Conservation (phyloP, 2,329 filamentous ascomycete genomes). For the Penicillium sp. region DNA sequence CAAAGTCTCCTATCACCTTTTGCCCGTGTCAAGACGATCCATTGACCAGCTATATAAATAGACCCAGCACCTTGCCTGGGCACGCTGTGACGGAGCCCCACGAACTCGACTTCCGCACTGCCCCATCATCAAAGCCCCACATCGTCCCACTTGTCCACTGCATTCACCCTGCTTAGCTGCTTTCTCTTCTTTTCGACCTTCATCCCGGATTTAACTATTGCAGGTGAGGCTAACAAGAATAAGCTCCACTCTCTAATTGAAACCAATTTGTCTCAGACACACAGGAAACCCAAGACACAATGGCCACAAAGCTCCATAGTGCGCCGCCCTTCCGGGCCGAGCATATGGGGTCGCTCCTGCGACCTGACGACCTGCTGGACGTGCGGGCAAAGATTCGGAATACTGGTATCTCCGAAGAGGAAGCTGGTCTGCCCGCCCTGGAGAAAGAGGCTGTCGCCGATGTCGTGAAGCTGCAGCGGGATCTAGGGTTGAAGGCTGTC, state of each 20-base stretch:
- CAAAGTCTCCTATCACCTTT: too few relatives aligned
- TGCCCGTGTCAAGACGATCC: too few relatives aligned
- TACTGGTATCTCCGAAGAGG: conserved; percentile 19
- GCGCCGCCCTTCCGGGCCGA: conserved; percentile 25
- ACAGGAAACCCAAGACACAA: conserved; percentile 3
- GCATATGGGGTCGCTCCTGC: conserved; percentile 24
- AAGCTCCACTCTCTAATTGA: too few relatives aligned
- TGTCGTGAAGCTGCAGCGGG: conserved; percentile 24
- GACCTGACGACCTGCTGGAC: conserved; percentile 19
- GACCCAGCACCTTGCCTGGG: too few relatives aligned
- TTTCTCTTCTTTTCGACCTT: neutral
- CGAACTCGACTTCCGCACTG: too few relatives aligned
- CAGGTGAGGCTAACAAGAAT: too few relatives aligned
- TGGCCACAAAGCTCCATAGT: conserved; percentile 19
- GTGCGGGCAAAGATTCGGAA: conserved; percentile 20
- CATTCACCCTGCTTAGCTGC: neutral
- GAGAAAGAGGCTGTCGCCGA: conserved; percentile 19
- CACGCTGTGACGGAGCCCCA: conserved; percentile 2
- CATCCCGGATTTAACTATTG: neutral
- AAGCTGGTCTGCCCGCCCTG: conserved; percentile 17
- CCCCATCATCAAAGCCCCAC: conserved; percentile 1
- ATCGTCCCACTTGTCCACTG: neutral
- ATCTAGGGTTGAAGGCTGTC: conserved; percentile 22
- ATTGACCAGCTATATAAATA: too few relatives aligned
- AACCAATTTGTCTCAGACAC: neutral